Evolutionary conservation across 1,284 basidiomycete genomes (phyloP), one percentile per base, ranked within the genome.

Genomic region (Xerocomus nothofagi): DNA sequence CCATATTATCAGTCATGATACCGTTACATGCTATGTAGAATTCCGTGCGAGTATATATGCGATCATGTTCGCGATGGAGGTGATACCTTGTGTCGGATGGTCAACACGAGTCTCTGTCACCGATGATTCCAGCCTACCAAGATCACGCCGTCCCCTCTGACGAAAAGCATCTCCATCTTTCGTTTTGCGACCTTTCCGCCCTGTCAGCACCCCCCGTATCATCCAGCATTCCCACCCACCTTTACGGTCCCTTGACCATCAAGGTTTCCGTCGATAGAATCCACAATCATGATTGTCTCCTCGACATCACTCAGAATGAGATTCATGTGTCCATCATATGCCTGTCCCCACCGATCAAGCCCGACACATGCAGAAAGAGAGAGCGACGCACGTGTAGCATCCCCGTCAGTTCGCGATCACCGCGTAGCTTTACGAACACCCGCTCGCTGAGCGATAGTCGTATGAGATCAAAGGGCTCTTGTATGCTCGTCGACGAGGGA

Each of bases 321-420:
- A 71, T 99, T 99, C 96, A 99, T 98, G 72, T 99, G 97, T 21
- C 95, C 95, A 73, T 99, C 97, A 68, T 99, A 99, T 17, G 97
- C 96, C 95, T 98, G 58, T 56, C 50, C 44, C 38, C 34, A 24
- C 51, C 51, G 54, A 53, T 55, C 54, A 56, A 44, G 15, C 51
- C 47, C 44, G 27, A 45, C 55, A 39, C 52, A 44, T 24, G 40
- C 43, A 44, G 49, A 36, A 21, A 44, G 8, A 51, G 40, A 9
- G 54, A 44, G 57, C 21, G 34, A 70, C 90, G 48, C 66, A 95
- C 94, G 73, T 99, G 97, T 47, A 99, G 76, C 49, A 97, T 86
- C 15, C 97, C 97, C 8, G 88, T 85, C 39, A 99, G 73, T 61
- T 98, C 91, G 39, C 97, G 81, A 69, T 99, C 97, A 21, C 97